A percentile compares a stretch with the other conserved stretches of the same genome.
phyloP scores from a whole-genome alignment of 148 eudicot genomes.

The Chenopodium formosanum region DNA sequence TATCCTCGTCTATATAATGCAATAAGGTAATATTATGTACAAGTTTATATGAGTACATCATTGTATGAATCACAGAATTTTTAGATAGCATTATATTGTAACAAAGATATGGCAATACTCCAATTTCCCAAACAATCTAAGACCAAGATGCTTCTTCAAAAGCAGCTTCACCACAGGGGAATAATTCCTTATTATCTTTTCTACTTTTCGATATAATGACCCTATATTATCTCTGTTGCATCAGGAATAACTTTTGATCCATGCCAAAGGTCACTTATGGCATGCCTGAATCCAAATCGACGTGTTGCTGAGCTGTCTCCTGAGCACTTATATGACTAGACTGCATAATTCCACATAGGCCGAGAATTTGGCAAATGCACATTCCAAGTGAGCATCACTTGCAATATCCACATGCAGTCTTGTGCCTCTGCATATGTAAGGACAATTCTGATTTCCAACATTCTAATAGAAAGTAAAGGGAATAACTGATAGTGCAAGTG shows the following conservation, averaged over 20 bases:
- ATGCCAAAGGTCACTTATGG: conserved; percentile 7
- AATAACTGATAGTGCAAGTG: neutral
- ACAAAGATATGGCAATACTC: neutral
- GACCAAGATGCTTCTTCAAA: conserved; percentile 6
- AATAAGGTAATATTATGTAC: no score
- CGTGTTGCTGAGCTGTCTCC: conserved; percentile 13
- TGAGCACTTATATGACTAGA: conserved; percentile 1
- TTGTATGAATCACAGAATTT: no score
- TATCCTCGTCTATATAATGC: neutral
- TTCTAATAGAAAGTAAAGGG: neutral
- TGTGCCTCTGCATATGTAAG: neutral
- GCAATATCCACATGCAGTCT: conserved; percentile 11
- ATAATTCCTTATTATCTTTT: conserved; percentile 1
- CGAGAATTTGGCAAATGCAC: conserved; percentile 10
- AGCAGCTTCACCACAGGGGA: neutral
- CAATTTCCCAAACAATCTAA: neutral
- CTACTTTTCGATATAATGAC: conserved; percentile 18
- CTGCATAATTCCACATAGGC: conserved; percentile 15
- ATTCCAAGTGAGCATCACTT: conserved; percentile 16
- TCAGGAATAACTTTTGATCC: conserved; percentile 13
- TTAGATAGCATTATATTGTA: neutral
- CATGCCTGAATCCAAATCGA: neutral
- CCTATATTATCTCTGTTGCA: conserved; percentile 14
- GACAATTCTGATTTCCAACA: neutral
- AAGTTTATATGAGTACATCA: no score